A percentile compares a stretch with the other conserved stretches of the same genome.
These are phyloP conservation scores for Tuber microsphaerosporum DNA, from an alignment of 495 filamentous ascomycete species.

Conservation along the genomic window DNA sequence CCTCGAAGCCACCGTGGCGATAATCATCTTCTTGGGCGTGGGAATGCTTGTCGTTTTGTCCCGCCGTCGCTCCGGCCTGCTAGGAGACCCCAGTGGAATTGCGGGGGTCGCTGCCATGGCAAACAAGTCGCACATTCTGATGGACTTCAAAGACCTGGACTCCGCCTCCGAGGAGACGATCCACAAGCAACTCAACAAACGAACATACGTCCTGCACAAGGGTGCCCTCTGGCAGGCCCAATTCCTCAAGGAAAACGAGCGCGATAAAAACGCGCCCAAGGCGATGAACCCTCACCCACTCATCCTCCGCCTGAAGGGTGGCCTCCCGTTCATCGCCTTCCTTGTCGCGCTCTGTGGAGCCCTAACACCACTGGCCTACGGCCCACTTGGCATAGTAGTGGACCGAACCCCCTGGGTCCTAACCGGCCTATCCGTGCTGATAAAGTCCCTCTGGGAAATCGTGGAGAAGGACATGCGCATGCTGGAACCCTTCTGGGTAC, in stretches of 20 bases:
- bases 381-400: slow-evolving; percentile 53
- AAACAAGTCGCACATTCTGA: slow-evolving; percentile 61
- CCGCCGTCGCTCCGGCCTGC: slow-evolving; percentile 56
- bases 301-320: slow-evolving; percentile 56
- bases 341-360: slow-evolving; percentile 45
- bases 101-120: slow-evolving; percentile 70
- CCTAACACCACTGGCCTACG: slow-evolving; percentile 41
- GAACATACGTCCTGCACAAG: slow-evolving; percentile 63
- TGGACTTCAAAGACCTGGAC: slow-evolving; percentile 67
- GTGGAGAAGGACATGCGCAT: slow-evolving; percentile 66
- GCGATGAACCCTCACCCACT: slow-evolving; percentile 59
- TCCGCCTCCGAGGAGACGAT: slow-evolving; percentile 58
- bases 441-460: slow-evolving; percentile 61
- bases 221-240: slow-evolving; percentile 57
- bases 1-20: slow-evolving; percentile 47
- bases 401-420: slow-evolving; percentile 58
- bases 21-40: slow-evolving; percentile 51
- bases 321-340: slow-evolving; percentile 54
- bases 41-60: slow-evolving; percentile 42
- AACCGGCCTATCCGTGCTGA: slow-evolving; percentile 55
- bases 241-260: slow-evolving; percentile 43
- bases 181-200: slow-evolving; percentile 56
- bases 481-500: slow-evolving; percentile 67
- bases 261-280: slow-evolving; percentile 44
- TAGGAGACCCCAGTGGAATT: slow-evolving; percentile 64